Conservation (phyloP, 257 asterid species). For the Ocimum tenuiflorum region DNA sequence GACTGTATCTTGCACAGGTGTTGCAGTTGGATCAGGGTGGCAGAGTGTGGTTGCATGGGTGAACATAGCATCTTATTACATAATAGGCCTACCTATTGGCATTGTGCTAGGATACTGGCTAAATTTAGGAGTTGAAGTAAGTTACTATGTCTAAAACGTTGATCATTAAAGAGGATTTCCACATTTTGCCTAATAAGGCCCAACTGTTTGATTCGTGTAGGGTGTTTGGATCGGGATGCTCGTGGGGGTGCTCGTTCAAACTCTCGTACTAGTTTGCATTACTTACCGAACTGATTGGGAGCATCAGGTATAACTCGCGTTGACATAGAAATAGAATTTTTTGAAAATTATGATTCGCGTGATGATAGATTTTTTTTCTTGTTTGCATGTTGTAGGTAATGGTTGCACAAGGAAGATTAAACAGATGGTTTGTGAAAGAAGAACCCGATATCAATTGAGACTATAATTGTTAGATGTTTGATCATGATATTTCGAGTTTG, state of each 20-base stretch:
- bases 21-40: conserved; percentile 50
- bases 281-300: conserved; percentile 43
- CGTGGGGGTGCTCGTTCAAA: conserved; percentile 34
- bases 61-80: conserved; percentile 36
- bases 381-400: conserved; percentile 13
- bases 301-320: conserved; percentile 34
- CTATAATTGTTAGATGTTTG: too few relatives aligned
- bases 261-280: conserved; percentile 25
- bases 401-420: conserved; percentile 30
- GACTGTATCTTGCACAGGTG: conserved; percentile 15
- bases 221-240: conserved; percentile 50
- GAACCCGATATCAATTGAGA: not conserved
- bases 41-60: conserved; percentile 40
- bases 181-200: too few relatives aligned
- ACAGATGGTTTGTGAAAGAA: conserved; percentile 27
- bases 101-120: conserved; percentile 28
- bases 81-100: conserved; percentile 41
- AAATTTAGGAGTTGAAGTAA: conserved; percentile 32
- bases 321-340: too few relatives aligned
- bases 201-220: conserved; percentile 7
- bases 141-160: too few relatives aligned
- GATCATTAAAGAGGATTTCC: too few relatives aligned
- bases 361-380: not conserved
- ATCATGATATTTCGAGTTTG: too few relatives aligned
- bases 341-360: too few relatives aligned